Evolutionary conservation across 164 flowering plant species (phyloP).

Genomic region (Aristolochia fimbriata): DNA sequence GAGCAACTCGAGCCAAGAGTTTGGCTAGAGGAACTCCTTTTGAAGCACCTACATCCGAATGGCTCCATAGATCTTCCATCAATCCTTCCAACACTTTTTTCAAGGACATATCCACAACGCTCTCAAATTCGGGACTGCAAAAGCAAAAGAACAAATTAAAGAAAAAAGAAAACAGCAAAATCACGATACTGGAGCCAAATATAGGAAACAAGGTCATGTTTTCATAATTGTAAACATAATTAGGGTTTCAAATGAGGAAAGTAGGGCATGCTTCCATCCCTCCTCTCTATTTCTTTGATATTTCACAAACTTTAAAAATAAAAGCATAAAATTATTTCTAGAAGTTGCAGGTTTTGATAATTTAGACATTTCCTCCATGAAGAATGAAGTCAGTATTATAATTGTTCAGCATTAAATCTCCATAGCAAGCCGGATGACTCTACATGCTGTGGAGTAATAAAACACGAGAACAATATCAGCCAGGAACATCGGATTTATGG

Average conservation of each 20-base stretch:
- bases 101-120: conserved; percentile 48
- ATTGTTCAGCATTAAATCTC: no score
- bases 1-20: conserved; percentile 55
- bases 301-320: no score
- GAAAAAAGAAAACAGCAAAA: not conserved
- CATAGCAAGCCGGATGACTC: no score
- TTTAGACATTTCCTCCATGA: no score
- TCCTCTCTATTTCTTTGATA: not conserved
- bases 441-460: no score
- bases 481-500: no score
- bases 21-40: conserved; percentile 59
- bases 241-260: not conserved
- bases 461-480: no score
- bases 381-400: no score
- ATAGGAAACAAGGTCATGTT: not conserved
- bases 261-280: not conserved
- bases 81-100: conserved; percentile 37
- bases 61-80: conserved; percentile 38
- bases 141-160: conserved; percentile 1
- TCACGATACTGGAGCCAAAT: not conserved
- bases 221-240: not conserved
- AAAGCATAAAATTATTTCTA: no score
- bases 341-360: no score
- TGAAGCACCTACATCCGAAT: conserved; percentile 20
- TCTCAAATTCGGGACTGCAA: conserved; percentile 60